A percentile compares a stretch with the other conserved stretches of the same genome.
Conservation (phyloP, 2,329 filamentous ascomycete species). For the Fusarium pseudocircinatum region DNA sequence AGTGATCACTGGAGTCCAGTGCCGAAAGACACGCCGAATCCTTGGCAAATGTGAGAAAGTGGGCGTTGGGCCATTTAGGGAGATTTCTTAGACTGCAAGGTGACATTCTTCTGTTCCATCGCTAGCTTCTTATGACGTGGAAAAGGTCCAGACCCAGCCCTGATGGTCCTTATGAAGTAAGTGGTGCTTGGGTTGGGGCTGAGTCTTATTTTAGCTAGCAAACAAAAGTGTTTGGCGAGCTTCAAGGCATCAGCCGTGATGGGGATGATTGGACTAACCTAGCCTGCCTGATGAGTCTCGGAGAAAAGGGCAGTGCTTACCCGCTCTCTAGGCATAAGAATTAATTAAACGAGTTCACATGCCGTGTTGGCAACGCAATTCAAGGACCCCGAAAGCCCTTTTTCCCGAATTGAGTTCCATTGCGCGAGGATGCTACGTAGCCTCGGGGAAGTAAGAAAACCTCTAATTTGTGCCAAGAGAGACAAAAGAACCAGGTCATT, state of each 20-base stretch:
- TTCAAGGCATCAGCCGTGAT: background rate
- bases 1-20: background rate
- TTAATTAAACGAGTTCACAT: background rate
- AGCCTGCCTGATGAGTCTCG: background rate
- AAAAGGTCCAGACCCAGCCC: background rate
- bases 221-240: background rate
- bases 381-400: background rate
- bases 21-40: background rate
- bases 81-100: background rate
- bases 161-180: background rate
- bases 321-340: background rate
- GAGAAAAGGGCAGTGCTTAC: background rate
- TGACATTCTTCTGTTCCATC: background rate
- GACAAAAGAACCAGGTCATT: background rate
- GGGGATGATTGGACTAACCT: background rate
- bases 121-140: background rate
- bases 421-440: background rate
- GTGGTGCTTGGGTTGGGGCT: background rate
- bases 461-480: accelerated
- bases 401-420: background rate
- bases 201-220: background rate
- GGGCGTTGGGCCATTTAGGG: background rate
- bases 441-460: background rate
- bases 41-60: background rate
- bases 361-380: background rate